A percentile compares a stretch with the other conserved stretches of the same genome.
phyloP scores from a whole-genome alignment of 2,329 filamentous ascomycete genomes.

The Pyrenophora teres region DNA sequence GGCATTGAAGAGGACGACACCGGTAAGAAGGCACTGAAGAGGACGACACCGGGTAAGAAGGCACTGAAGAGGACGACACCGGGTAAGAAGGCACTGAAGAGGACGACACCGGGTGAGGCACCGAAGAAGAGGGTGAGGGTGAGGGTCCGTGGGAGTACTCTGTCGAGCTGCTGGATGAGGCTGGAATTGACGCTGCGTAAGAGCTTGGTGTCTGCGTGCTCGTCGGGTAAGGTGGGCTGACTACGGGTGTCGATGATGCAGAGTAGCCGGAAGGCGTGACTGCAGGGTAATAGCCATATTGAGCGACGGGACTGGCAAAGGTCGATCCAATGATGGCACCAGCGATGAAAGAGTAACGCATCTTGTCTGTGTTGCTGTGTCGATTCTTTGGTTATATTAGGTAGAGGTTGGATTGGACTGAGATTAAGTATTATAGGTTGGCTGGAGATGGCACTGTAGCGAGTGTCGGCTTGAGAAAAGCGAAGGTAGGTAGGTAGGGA shows the following conservation, averaged over 20 bases:
- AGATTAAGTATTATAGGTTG: constrained; percentile 33
- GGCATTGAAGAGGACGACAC: too few species aligned
- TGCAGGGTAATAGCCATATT: constrained; percentile 19
- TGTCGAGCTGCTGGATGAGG: background rate
- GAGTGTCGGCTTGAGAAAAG: constrained; percentile 41
- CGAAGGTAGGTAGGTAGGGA: constrained; percentile 38
- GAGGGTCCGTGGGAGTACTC: too few species aligned
- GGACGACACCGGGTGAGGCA: background rate
- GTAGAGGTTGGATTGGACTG: constrained; percentile 3
- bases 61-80: too few species aligned
- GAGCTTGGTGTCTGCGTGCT: background rate
- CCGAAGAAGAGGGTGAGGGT: too few species aligned
- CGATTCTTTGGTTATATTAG: constrained; percentile 3
- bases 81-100: too few species aligned
- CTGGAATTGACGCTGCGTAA: background rate
- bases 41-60: background rate
- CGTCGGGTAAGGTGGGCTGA: constrained; percentile 3
- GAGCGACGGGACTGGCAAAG: constrained; percentile 32
- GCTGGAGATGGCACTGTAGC: constrained; percentile 34
- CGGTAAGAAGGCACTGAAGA: too few species aligned
- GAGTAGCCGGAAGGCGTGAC: constrained; percentile 8
- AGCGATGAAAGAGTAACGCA: constrained; percentile 41
- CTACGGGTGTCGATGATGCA: constrained; percentile 5
- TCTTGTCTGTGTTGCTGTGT: constrained; percentile 25
- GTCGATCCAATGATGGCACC: constrained; percentile 40